A percentile compares a stretch with the other conserved stretches of the same genome.
These are phyloP conservation scores for Hypseocharis bilobata DNA, from an alignment of 441 rosid species.

Conservation along the genomic window DNA sequence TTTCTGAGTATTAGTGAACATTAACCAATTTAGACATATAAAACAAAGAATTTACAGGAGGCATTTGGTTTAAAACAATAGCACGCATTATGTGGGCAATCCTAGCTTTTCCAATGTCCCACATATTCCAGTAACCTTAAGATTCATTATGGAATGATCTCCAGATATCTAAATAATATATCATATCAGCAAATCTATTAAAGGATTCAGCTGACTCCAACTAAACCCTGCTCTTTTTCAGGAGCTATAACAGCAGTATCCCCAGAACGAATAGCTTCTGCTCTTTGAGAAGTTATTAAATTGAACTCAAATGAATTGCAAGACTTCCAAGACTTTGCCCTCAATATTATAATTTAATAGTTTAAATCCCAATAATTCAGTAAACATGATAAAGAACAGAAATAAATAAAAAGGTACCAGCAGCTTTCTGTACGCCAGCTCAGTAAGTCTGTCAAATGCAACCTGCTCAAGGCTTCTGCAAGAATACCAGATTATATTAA, in stretches of 20 bases:
- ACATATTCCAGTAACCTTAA: neutral
- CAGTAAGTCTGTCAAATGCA: conserved; percentile 52
- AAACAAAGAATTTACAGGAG: too few species aligned
- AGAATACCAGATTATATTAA: conserved; percentile 8
- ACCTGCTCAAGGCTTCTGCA: conserved; percentile 44
- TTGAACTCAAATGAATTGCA: neutral
- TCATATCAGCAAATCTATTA: too few species aligned
- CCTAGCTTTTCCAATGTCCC: too few species aligned
- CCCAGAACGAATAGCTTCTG: too few species aligned
- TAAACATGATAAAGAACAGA: neutral
- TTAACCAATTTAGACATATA: too few species aligned
- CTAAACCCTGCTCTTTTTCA: too few species aligned
- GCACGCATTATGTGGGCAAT: too few species aligned
- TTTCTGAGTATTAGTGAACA: too few species aligned
- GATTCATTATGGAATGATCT: neutral
- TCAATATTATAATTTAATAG: neutral
- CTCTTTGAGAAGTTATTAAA: neutral
- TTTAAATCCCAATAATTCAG: neutral
- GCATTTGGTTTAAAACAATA: too few species aligned
- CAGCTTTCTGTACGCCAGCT: conserved; percentile 43
- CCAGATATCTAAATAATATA: too few species aligned
- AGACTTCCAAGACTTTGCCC: neutral
- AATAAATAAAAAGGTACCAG: conserved; percentile 28
- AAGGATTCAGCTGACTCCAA: too few species aligned
- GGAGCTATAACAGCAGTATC: too few species aligned